A percentile compares a stretch with the other conserved stretches of the same genome.
Evolutionary conservation across 139 green algal genomes (phyloP).

Genomic region (Marvania coccoides): DNA sequence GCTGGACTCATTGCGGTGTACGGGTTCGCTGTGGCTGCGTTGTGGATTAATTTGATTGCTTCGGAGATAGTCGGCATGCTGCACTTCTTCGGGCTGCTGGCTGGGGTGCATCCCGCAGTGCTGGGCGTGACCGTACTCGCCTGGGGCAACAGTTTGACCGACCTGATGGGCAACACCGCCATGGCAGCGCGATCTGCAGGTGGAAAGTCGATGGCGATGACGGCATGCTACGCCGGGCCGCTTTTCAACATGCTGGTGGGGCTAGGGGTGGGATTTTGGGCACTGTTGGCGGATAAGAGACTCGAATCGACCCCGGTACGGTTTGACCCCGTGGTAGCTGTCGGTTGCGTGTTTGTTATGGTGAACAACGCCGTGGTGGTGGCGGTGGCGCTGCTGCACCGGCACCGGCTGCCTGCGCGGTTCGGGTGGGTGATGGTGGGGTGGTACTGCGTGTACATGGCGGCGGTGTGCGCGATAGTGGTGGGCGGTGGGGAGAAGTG

Average conservation of each 20-base stretch:
- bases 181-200: slow-evolving; percentile 54
- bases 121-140: slow-evolving; percentile 82
- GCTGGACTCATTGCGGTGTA: slow-evolving; percentile 46
- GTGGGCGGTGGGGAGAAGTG: not conserved
- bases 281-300: not conserved
- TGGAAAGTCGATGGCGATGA: slow-evolving; percentile 71
- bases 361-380: slow-evolving; percentile 47
- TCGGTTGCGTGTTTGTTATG: slow-evolving; percentile 52
- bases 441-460: slow-evolving; percentile 61
- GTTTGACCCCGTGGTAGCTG: slow-evolving; percentile 46
- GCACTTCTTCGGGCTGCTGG: slow-evolving; percentile 49
- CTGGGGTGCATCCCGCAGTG: slow-evolving; percentile 45
- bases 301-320: slow-evolving; percentile 8
- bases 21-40: slow-evolving; percentile 67
- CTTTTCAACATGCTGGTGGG: slow-evolving; percentile 88
- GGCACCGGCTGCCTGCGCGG: slow-evolving; percentile 37
- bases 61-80: slow-evolving; percentile 66
- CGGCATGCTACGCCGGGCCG: slow-evolving; percentile 83
- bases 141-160: slow-evolving; percentile 82
- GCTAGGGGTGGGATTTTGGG: slow-evolving; percentile 24
- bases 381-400: slow-evolving; percentile 34
- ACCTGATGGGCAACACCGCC: slow-evolving; percentile 72
- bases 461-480: no score
- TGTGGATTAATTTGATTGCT: slow-evolving; percentile 70
- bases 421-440: slow-evolving; percentile 63